A percentile compares a stretch with the other conserved stretches of the same genome.
Evolutionary conservation across 306 rosid species (phyloP).

Genomic region (Aeschynomene evenia): DNA sequence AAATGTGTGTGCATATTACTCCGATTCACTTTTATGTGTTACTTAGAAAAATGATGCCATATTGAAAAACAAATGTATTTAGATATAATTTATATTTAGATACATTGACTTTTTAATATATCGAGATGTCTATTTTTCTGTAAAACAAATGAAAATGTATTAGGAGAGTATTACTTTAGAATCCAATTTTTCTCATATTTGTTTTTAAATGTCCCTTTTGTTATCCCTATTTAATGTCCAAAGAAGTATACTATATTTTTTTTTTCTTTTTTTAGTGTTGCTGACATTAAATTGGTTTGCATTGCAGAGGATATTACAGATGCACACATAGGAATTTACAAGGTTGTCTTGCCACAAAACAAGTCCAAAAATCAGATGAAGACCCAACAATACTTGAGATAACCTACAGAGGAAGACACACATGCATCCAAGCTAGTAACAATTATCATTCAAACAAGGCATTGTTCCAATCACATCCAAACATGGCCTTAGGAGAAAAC

Average conservation of each 20-base stretch:
- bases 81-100: too few relatives aligned
- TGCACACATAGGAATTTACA: slow-evolving; percentile 63
- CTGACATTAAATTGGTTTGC: neutral
- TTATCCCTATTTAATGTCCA: neutral
- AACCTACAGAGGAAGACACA: slow-evolving; percentile 65
- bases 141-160: too few relatives aligned
- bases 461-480: neutral
- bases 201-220: neutral
- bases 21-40: too few relatives aligned
- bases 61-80: too few relatives aligned
- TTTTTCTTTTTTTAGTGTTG: neutral
- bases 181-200: too few relatives aligned
- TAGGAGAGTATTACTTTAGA: too few relatives aligned
- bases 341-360: slow-evolving; percentile 87
- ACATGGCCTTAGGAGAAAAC: neutral
- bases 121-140: too few relatives aligned
- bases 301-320: slow-evolving; percentile 79
- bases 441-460: slow-evolving; percentile 31
- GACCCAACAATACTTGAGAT: slow-evolving; percentile 48
- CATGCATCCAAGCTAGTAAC: slow-evolving; percentile 57
- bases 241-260: neutral
- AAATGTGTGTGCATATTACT: too few relatives aligned
- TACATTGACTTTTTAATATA: too few relatives aligned
- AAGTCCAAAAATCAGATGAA: slow-evolving; percentile 71
- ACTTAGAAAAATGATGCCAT: too few relatives aligned